Base-by-base conservation (phyloP, 1,284 basidiomycete genomes). In the Malassezia equina region DNA sequence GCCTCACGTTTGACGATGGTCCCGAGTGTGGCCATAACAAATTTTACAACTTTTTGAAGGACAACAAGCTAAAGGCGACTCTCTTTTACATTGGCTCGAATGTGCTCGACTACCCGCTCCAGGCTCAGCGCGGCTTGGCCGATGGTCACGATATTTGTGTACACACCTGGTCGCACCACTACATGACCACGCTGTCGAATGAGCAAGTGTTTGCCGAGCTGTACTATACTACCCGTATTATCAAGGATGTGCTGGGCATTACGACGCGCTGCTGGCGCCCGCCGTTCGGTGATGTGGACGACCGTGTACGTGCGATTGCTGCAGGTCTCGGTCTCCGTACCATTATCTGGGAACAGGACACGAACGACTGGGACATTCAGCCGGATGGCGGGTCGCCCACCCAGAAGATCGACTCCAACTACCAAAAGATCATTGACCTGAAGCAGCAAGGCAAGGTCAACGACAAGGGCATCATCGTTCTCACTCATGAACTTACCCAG, bases 191-290 rank as follows among this genome's bases (percentile, higher is more conserved):
- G 12, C 67, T 80, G 49, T 75, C 54, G 76, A 56, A 78, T 69
- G 78, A 80, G 52, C 71, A 78, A 55, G 78, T 76, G 24, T 80
- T 81, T 60, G 79, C 79, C 31, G 80, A 81, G 69, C 75, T 81
- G 17, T 81, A 79, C 69, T 80, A 80, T 75, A 77, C 78, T 25
- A 74, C 74, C 52, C 73, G 78, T 63, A 71, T 68, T 49, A 79
- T 80, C 77, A 78, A 79, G 69, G 71, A 75, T 27, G 65, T 80
- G 48, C 60, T 78, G 11, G 79, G 79, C 47, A 73, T 80, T 13
- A 80, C 79, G 3, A 76, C 78, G 6, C 71, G 66, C 33, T 78
- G 76, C 70, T 79, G 77, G 76, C 63, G 61, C 17, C 78, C 78
- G 28, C 78, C 79, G 6, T 79, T 73, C 62, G 79, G 79, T 67